A percentile compares a stretch with the other conserved stretches of the same genome.
phyloP scores from a whole-genome alignment of 352 stramenopile genomes.

The Pythium dissotocum region DNA sequence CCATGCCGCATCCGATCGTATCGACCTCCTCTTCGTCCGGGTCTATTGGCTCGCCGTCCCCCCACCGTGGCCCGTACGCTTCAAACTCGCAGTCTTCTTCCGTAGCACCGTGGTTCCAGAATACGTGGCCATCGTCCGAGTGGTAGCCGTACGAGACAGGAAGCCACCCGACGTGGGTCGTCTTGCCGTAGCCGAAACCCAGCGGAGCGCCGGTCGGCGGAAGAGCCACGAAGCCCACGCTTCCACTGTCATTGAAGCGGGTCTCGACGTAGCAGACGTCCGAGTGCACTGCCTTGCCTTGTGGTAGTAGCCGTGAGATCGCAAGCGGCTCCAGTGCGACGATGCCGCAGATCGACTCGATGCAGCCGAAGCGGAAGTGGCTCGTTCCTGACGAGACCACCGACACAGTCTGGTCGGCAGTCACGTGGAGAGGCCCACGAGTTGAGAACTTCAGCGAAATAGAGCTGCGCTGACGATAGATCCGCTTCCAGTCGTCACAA shows the following conservation, averaged over 20 bases:
- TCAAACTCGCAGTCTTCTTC: constrained; percentile 10
- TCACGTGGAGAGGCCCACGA: constrained; percentile 26
- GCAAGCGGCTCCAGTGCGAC: constrained; percentile 21
- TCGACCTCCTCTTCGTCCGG: not conserved
- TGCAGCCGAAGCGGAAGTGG: constrained; percentile 25
- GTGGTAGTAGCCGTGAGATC: not conserved
- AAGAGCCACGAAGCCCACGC: constrained; percentile 30
- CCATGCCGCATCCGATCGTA: constrained; percentile 35
- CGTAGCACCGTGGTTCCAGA: constrained; percentile 32
- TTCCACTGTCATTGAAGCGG: constrained; percentile 28
- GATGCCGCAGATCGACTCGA: constrained; percentile 36
- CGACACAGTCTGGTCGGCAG: constrained; percentile 22
- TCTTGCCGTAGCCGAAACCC: constrained; percentile 34
- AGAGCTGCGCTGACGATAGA: constrained; percentile 22
- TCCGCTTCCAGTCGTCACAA: constrained; percentile 22
- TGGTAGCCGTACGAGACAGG: constrained; percentile 45
- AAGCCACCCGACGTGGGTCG: constrained; percentile 39
- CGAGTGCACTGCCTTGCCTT: not conserved
- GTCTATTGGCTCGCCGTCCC: constrained; percentile 3
- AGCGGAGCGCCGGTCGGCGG: not conserved
- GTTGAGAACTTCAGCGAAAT: constrained; percentile 28
- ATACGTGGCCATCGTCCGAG: constrained; percentile 33
- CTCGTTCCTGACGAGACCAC: constrained; percentile 27
- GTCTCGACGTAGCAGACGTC: constrained; percentile 41
- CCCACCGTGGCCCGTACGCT: constrained; percentile 26